A percentile compares a stretch with the other conserved stretches of the same genome.
Conservation (phyloP, 1,284 basidiomycete species). For the Melampsora larici-populina region DNA sequence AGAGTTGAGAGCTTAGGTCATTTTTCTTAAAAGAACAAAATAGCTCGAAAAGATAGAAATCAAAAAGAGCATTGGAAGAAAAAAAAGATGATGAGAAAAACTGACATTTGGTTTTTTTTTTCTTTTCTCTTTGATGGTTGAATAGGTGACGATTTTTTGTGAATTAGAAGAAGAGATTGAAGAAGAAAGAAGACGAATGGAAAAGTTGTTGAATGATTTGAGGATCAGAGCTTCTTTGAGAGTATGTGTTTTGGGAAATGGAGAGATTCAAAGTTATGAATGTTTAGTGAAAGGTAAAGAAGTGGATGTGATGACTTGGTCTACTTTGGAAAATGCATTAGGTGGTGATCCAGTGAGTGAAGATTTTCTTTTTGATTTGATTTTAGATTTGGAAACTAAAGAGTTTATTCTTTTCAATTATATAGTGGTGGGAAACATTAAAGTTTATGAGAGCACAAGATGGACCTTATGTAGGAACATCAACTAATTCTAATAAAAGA, state of each 20-base stretch:
- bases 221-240: slow-evolving; percentile 27
- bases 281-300: slow-evolving; percentile 33
- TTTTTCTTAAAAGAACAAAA: background rate
- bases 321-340: slow-evolving; percentile 23
- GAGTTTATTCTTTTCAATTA: background rate
- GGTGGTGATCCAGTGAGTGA: slow-evolving; percentile 33
- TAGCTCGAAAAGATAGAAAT: background rate
- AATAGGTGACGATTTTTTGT: slow-evolving; percentile 36
- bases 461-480: background rate
- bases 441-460: slow-evolving; percentile 43
- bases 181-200: slow-evolving; percentile 36
- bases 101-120: background rate
- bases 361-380: background rate
- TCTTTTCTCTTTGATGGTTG: background rate
- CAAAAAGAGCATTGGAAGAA: no score
- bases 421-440: slow-evolving; percentile 41
- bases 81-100: background rate
- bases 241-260: slow-evolving; percentile 35
- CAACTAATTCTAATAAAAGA: background rate
- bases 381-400: background rate
- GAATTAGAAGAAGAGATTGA: slow-evolving; percentile 33
- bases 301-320: slow-evolving; percentile 16
- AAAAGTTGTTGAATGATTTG: slow-evolving; percentile 34
- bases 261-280: slow-evolving; percentile 29
- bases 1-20: slow-evolving; percentile 19